A percentile compares a stretch with the other conserved stretches of the same genome.
These are phyloP conservation scores for Lolium rigidum DNA, from an alignment of 176 grass and related monocot genomes.

Conservation along the genomic window DNA sequence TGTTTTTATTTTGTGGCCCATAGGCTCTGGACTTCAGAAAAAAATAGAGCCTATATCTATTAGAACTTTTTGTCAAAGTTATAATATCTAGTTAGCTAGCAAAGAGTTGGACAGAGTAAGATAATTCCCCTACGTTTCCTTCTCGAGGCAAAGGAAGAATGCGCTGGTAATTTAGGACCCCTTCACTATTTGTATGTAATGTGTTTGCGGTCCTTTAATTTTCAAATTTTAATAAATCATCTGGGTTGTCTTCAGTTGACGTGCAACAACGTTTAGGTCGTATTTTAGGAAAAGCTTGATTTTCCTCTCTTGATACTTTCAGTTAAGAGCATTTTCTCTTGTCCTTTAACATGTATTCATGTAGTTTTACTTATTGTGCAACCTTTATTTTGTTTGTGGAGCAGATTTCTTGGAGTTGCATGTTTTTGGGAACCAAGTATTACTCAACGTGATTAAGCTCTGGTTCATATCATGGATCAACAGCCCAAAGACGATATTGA, in stretches of 20 bases:
- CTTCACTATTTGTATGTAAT: not conserved
- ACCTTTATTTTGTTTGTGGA: not conserved
- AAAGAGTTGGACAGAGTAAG: not conserved
- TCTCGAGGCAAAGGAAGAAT: not conserved
- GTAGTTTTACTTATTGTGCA: not conserved
- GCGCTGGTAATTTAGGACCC: not conserved
- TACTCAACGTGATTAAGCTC: not conserved
- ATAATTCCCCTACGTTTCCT: not conserved
- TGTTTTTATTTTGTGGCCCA: not conserved
- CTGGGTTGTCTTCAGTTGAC: slow-evolving; percentile 2
- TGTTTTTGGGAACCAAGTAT: not conserved
- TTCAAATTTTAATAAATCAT: not conserved
- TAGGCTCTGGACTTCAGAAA: not conserved
- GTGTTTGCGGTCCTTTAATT: not conserved
- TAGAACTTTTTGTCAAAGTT: not conserved
- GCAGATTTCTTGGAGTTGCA: slow-evolving; percentile 31
- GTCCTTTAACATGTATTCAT: not conserved
- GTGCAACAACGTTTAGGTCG: not conserved
- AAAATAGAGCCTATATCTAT: not conserved
- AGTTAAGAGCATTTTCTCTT: not conserved
- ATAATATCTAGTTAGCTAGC: not conserved
- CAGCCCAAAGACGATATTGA: slow-evolving; percentile 42
- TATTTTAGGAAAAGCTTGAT: not conserved
- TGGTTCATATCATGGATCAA: slow-evolving; percentile 55
- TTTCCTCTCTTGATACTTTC: slow-evolving; percentile 1